These are phyloP conservation scores for Macrophomina tecta DNA, from an alignment of 2,329 filamentous ascomycete genomes.

Conservation along the genomic window DNA sequence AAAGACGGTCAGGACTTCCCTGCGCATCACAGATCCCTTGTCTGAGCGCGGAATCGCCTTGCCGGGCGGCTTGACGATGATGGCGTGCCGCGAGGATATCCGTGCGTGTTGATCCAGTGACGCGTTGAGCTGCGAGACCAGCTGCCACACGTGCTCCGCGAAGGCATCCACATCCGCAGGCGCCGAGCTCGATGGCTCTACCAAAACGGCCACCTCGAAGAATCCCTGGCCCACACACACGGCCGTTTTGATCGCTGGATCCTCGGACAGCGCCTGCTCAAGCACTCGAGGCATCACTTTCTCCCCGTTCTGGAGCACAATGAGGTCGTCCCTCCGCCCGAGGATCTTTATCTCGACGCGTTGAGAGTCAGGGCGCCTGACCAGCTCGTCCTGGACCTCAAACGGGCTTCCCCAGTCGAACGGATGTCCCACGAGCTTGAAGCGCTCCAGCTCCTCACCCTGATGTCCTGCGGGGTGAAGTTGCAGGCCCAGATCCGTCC, in stretches of 20 bases:
- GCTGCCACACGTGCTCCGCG: slow-evolving; percentile 35
- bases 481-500: slow-evolving; percentile 41
- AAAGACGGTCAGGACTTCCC: slow-evolving; percentile 34
- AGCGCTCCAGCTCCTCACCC: not conserved
- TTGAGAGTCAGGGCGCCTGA: slow-evolving; percentile 34
- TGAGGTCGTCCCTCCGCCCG: slow-evolving; percentile 44
- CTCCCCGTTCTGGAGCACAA: slow-evolving; percentile 41
- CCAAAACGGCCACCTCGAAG: slow-evolving; percentile 33
- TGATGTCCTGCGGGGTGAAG: slow-evolving; percentile 24
- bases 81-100: slow-evolving; percentile 33
- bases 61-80: slow-evolving; percentile 26
- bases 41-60: slow-evolving; percentile 33
- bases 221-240: slow-evolving; percentile 35
- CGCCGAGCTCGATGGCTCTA: slow-evolving; percentile 31
- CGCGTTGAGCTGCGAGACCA: slow-evolving; percentile 34
- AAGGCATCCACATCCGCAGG: slow-evolving; percentile 18
- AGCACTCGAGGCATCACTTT: slow-evolving; percentile 37
- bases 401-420: slow-evolving; percentile 38
- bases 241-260: slow-evolving; percentile 29
- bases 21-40: slow-evolving; percentile 38
- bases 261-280: slow-evolving; percentile 32
- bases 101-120: slow-evolving; percentile 35
- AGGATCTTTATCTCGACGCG: slow-evolving; percentile 36
- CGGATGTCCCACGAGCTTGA: slow-evolving; percentile 37
- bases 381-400: slow-evolving; percentile 43